Base-by-base conservation (phyloP, 352 stramenopile species). In the Phytophthora cactorum region DNA sequence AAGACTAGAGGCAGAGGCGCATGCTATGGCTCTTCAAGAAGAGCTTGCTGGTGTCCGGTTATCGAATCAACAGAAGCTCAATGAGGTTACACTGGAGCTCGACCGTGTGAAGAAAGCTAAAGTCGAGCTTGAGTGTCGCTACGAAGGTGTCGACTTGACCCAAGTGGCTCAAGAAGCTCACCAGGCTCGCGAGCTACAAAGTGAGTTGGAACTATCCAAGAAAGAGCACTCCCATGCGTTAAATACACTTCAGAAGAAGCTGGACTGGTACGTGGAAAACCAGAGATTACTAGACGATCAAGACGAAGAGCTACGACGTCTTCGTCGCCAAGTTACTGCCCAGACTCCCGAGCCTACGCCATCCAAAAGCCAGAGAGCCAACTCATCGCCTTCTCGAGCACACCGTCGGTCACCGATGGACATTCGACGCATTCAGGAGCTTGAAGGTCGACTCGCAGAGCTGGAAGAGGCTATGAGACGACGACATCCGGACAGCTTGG, bases 181-280 rank as follows among this genome's bases (percentile, higher is more conserved):
- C 14, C 76, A 90, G 5, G 74, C 81, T 25, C 68, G 74, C 11
- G 47, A 77, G 14, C 59, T 92, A 43, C 72, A 89, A 22, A 64
- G 60, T 25, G 70, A 90, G 36, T 27, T 92, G 31, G 56, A 73
- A 15, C 14, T 79, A 6, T 56, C 66, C 55, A 80, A 88, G 52
- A 84, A 78, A 46, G 77, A 92, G n/a, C 74, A 83, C 28, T 51
- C 78, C 1, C 82, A 80, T 62, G 66, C 77, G 15, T 43, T 93
- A 7, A 46, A 22, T n/a, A 65, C 65, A 25, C 60, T 96, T 15
- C 84, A 96, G 52, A 88, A 91, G 58, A 96, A 95, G 31, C 52
- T 96, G 12, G 85, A 93, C 41, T 96, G 88, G 88, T 96, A 96
- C 39, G 82, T 95, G 12, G 77, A 84, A 43, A 96, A 96, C 54